phyloP scores from a whole-genome alignment of 768 basidiomycete species.

The Agaricus blazei region DNA sequence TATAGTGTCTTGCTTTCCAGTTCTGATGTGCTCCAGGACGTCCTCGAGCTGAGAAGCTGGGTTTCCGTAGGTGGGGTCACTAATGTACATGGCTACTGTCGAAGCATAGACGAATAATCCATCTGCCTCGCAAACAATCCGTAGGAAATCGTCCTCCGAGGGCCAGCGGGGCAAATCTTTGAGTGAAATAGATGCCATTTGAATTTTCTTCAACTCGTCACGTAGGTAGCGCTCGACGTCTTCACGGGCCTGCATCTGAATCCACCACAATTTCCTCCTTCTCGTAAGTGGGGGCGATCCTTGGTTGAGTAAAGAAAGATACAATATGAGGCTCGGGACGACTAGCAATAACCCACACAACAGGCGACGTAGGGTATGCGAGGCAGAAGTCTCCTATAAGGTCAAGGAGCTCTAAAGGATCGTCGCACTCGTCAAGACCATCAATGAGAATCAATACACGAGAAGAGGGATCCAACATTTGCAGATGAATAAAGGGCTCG shows the following conservation, averaged over 20 bases:
- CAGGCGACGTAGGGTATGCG: background rate
- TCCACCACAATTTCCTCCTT: background rate
- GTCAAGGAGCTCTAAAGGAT: background rate
- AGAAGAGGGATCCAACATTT: background rate
- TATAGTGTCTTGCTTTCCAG: too few relatives aligned
- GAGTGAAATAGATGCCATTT: background rate
- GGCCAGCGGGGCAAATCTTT: slow-evolving; percentile 15
- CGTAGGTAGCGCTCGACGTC: background rate
- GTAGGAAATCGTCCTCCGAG: background rate
- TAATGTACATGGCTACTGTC: slow-evolving; percentile 18
- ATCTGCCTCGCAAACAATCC: slow-evolving; percentile 15
- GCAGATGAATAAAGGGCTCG: background rate
- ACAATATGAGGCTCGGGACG: background rate
- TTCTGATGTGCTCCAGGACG: background rate
- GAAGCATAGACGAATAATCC: slow-evolving; percentile 22
- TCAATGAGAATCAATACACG: background rate
- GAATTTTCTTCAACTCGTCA: slow-evolving; percentile 11
- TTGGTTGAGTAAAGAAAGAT: background rate
- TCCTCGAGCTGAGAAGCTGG: background rate
- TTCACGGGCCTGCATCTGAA: background rate
- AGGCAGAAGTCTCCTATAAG: background rate
- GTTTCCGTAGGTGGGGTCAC: background rate
- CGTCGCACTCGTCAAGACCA: background rate
- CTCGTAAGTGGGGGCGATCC: background rate
- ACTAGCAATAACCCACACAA: background rate